Base-by-base conservation (phyloP, 2,329 filamentous ascomycete species). In the Monosporascus cannonballus region DNA sequence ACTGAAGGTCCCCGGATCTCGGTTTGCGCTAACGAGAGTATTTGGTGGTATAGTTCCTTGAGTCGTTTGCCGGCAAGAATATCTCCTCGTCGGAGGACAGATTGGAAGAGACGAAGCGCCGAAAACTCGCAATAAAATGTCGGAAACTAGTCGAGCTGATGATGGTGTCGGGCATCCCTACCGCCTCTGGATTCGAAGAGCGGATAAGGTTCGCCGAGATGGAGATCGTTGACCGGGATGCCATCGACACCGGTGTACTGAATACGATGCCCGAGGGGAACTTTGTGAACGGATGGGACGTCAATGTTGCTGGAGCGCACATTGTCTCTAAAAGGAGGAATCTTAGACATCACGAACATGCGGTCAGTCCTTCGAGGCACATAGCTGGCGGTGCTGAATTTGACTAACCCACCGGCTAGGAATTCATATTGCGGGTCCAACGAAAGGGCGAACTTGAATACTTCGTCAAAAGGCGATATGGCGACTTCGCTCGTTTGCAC, bases 111-210 rank as follows among this genome's bases (percentile, higher is more conserved):
- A 97, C 94, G 9, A 99, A 99, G 76, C 83, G 94, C 54, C 81
- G 86, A 59, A 99, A 99, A 71, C 75, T 99, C 59, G 93, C 94
- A 3, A 78, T 86, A 62, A 99, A 99, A 79, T 90, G 89, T 47
- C 87, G 94, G 69, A 99, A 99, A 75, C 76, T 99, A 53, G 90
- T 99, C 11, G 94, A 99, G 76, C 78, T 99, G 56, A 99, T 99
- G 94, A 96, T 99, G 91, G 94, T 99, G 8, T 97, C 93, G 7
- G 94, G 94, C 38, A 87, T 99, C 53, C 90, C 89, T 36, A 99
- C 94, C 1, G 91, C 94, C 4, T 96, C 92, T 4, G 94, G 94
- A 2, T 99, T 97, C 68, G 94, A 99, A 71, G 94, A 99, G 75
- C 84, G 94, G 53, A 96, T 99, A 66, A 84, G 91, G 49, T 99